Percentiles rank a stretch among this genome's conserved stretches.
These are phyloP conservation scores for Eutrema japonicum DNA, from an alignment of 345 rosid species.

Conservation along the genomic window DNA sequence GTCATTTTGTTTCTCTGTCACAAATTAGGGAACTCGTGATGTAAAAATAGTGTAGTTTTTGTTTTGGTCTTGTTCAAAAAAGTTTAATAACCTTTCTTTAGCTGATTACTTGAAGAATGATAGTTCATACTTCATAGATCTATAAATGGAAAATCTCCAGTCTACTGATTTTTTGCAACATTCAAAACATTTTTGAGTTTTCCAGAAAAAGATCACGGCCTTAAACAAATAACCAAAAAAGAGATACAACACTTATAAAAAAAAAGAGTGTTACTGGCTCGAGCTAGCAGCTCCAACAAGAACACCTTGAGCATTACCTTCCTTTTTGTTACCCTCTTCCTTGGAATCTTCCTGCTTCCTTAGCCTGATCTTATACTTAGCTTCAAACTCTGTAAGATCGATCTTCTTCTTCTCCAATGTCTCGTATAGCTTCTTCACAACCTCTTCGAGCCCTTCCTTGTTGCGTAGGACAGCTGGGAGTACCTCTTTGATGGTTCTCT, in stretches of 20 bases:
- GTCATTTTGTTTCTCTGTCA: conserved; percentile 44
- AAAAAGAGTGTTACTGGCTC: conserved; percentile 42
- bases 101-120: not conserved
- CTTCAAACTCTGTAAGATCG: conserved; percentile 77
- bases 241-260: conserved; percentile 18
- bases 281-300: conserved; percentile 90
- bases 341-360: conserved; percentile 51
- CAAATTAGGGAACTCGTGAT: conserved; percentile 21
- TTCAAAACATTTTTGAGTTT: not conserved
- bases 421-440: conserved; percentile 77
- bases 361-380: conserved; percentile 85
- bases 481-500: conserved; percentile 91
- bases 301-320: conserved; percentile 93
- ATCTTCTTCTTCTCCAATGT: conserved; percentile 83
- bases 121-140: not conserved
- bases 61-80: conserved; percentile 43
- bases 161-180: conserved; percentile 35
- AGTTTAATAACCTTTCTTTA: not conserved
- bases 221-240: not conserved
- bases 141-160: conserved; percentile 24
- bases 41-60: conserved; percentile 48
- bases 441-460: conserved; percentile 94
- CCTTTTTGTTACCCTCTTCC: conserved; percentile 50
- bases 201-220: conserved; percentile 15
- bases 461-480: conserved; percentile 94